phyloP scores from a whole-genome alignment of 2,329 filamentous ascomycete species.

The Verticillium nubilum region DNA sequence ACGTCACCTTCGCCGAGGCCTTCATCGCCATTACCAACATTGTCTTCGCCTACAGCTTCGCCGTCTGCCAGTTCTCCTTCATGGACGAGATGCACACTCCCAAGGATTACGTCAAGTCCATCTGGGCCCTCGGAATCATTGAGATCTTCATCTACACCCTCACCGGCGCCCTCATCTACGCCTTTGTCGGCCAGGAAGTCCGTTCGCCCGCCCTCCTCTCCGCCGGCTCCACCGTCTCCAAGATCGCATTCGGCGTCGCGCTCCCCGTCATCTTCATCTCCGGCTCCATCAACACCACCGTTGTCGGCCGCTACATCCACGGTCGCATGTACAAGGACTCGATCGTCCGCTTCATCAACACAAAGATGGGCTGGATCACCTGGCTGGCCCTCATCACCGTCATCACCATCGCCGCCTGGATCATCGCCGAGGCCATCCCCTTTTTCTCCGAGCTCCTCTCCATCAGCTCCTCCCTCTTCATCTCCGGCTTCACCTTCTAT shows the following conservation, averaged over 20 bases:
- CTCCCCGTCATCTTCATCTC: conserved; percentile 70
- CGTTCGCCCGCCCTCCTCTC: conserved; percentile 63
- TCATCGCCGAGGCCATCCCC: conserved; percentile 69
- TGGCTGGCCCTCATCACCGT: conserved; percentile 55
- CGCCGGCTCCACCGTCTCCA: conserved; percentile 51
- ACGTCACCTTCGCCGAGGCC: conserved; percentile 44
- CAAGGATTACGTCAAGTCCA: conserved; percentile 43
- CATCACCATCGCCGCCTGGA: conserved; percentile 60
- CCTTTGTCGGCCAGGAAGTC: conserved; percentile 59
- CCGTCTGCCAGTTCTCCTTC: conserved; percentile 46
- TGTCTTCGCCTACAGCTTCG: conserved; percentile 61
- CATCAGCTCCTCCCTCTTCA: conserved; percentile 43
- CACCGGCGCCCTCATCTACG: conserved; percentile 63
- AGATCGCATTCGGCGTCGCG: conserved; percentile 65
- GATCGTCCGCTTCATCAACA: conserved; percentile 41
- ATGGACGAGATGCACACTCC: conserved; percentile 50
- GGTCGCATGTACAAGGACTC: conserved; percentile 37
- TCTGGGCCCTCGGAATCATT: conserved; percentile 55
- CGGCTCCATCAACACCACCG: conserved; percentile 60
- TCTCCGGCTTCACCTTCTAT: conserved; percentile 36
- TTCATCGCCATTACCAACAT: conserved; percentile 64
- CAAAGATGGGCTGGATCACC: conserved; percentile 37
- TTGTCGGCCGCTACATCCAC: conserved; percentile 40
- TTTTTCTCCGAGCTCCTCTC: conserved; percentile 65
- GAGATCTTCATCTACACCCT: conserved; percentile 62